Conservation (phyloP, 768 basidiomycete genomes). For the Psilocybe cyanescens region DNA sequence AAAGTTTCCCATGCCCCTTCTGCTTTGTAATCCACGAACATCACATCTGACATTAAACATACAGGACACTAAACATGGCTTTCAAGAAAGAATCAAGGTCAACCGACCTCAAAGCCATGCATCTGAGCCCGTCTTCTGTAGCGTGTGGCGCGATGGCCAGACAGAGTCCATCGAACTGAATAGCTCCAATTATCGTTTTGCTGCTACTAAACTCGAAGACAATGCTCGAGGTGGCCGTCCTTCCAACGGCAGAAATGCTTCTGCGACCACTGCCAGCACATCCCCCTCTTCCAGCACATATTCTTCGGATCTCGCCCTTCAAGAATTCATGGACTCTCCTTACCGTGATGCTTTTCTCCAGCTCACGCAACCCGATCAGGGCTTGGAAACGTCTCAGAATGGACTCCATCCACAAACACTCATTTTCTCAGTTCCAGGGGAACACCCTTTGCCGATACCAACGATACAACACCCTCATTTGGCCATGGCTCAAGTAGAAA, state of each 20-base stretch:
- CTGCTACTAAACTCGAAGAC: not conserved
- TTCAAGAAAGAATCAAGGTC: constrained; percentile 1
- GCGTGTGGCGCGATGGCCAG: not conserved
- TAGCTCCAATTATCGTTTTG: constrained; percentile 1
- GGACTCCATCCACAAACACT: not conserved
- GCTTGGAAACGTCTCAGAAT: not conserved
- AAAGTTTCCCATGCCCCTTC: not conserved
- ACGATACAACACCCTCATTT: too few relatives aligned
- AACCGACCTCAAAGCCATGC: not conserved
- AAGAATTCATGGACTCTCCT: not conserved
- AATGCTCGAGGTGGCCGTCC: not conserved
- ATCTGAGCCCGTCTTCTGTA: constrained; percentile 1
- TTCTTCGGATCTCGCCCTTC: not conserved
- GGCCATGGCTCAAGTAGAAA: not conserved
- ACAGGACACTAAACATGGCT: constrained; percentile 9
- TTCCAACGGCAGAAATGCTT: not conserved
- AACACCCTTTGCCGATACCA: not conserved
- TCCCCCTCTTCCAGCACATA: not conserved
- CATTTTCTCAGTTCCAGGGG: not conserved
- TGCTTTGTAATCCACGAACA: not conserved
- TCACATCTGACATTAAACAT: not conserved
- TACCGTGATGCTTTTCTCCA: not conserved
- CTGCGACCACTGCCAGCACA: not conserved
- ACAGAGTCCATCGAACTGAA: not conserved
- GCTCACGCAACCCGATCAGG: not conserved